phyloP scores from a whole-genome alignment of 352 stramenopile genomes.

The Pythium aphanidermatum region DNA sequence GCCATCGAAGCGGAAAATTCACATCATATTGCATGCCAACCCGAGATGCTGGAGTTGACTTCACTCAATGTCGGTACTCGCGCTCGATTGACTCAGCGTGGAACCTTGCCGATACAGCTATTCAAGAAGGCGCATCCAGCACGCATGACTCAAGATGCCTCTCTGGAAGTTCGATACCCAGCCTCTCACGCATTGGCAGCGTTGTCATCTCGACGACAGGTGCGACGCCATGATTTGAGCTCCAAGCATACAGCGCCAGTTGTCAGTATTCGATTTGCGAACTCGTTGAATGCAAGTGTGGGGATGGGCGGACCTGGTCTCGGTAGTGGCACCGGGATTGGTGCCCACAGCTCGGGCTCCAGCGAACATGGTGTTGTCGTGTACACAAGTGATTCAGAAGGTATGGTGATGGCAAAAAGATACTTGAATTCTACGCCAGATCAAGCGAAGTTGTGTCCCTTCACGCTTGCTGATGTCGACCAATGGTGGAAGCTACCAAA shows the following conservation, averaged over 20 bases:
- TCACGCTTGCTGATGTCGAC: slow-evolving; percentile 77
- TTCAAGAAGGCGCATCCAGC: slow-evolving; percentile 68
- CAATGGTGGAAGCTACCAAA: slow-evolving; percentile 83
- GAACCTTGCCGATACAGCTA: slow-evolving; percentile 66
- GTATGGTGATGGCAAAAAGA: slow-evolving; percentile 68
- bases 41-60: slow-evolving; percentile 60
- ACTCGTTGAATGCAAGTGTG: slow-evolving; percentile 54
- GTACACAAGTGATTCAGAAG: slow-evolving; percentile 73
- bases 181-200: slow-evolving; percentile 65
- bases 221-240: slow-evolving; percentile 69
- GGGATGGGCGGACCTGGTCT: slow-evolving; percentile 45
- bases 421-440: slow-evolving; percentile 73
- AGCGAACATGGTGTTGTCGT: slow-evolving; percentile 67
- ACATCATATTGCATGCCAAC: slow-evolving; percentile 86
- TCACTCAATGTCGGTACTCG: slow-evolving; percentile 47
- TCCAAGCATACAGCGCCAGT: slow-evolving; percentile 67
- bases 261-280: slow-evolving; percentile 74
- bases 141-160: slow-evolving; percentile 73
- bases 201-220: slow-evolving; percentile 71
- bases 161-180: slow-evolving; percentile 62
- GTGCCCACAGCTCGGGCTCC: slow-evolving; percentile 50
- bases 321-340: slow-evolving; percentile 68
- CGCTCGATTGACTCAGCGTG: slow-evolving; percentile 62
- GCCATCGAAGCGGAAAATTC: slow-evolving; percentile 90
- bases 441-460: slow-evolving; percentile 56